Base-by-base conservation (phyloP, 2,329 filamentous ascomycete species). In the Cladophialophora psammophila region DNA sequence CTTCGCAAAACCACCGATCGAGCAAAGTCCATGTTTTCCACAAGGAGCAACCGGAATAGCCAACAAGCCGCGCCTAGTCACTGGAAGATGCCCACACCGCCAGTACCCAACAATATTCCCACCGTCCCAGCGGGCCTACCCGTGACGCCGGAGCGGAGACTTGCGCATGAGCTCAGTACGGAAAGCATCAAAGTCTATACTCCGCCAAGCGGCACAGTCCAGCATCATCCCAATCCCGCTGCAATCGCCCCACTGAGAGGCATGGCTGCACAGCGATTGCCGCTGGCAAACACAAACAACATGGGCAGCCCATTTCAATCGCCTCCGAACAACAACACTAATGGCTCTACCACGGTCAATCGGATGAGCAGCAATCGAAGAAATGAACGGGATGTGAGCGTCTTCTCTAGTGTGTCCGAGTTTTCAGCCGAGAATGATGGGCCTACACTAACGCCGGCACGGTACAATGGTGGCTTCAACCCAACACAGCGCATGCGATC, bases 131-230 rank as follows among this genome's bases (percentile, higher is more conserved):
- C 63, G 6, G 65, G 52, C 34, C 66, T 74, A 52, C 76, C 76
- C n/a, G 70, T 75, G 12, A 75, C 73, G 1, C 76, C 76, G 5
- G 75, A 70, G n/a, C 68, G 70, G 20, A 60, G 65, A 35, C 62
- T 69, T 52, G 65, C 61, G 9, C 69, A 66, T 55, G 66, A 73
- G 36, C 63, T 73, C 42, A 81, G 78, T 42, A 81, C 76, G 12
- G 81, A 83, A 69, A 83, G 78, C 68, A 83, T 83, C 68, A 79
- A 76, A 60, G 77, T 84, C 4, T 83, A 82, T 68, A 81, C 80
- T 15, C 82, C 82, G 0, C 78, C 77, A 4, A 76, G 76, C 8
- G 73, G 74, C 45, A 74, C 78, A 3, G 58, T 66, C 13, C 62
- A 64, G 42, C 65, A 63, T 32, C 70, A 63, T 32, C 70, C 69